Evolutionary conservation across 2,329 filamentous ascomycete species (phyloP).

Genomic region (Fusarium clavum): DNA sequence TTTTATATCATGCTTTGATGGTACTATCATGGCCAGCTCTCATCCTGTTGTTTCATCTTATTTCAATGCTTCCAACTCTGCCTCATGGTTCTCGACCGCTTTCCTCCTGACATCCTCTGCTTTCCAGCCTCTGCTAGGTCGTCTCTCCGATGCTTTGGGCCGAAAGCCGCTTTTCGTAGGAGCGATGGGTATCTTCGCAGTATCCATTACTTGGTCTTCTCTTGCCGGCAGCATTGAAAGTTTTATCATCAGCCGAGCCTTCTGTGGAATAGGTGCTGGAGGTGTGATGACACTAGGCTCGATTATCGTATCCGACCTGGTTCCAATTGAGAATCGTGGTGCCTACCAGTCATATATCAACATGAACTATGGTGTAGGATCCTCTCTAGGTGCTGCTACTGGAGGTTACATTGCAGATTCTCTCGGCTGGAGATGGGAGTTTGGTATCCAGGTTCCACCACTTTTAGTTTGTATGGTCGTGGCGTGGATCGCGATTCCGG

Average conservation of each 20-base stretch:
- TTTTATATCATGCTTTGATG: slow-evolving; percentile 75
- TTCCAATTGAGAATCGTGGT: slow-evolving; percentile 76
- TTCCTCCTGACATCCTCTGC: slow-evolving; percentile 82
- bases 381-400: slow-evolving; percentile 72
- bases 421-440: slow-evolving; percentile 80
- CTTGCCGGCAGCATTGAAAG: slow-evolving; percentile 74
- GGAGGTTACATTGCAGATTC: slow-evolving; percentile 77
- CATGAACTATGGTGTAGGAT: slow-evolving; percentile 69
- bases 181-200: slow-evolving; percentile 70
- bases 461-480: slow-evolving; percentile 60
- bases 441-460: slow-evolving; percentile 69
- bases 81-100: slow-evolving; percentile 84
- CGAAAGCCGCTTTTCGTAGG: slow-evolving; percentile 74
- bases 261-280: slow-evolving; percentile 79
- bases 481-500: slow-evolving; percentile 62
- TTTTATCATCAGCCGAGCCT: slow-evolving; percentile 76
- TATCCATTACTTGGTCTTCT: slow-evolving; percentile 76
- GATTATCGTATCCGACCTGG: slow-evolving; percentile 80
- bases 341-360: slow-evolving; percentile 79
- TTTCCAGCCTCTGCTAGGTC: slow-evolving; percentile 79
- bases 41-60: slow-evolving; percentile 86
- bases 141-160: slow-evolving; percentile 79
- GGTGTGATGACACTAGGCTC: slow-evolving; percentile 75
- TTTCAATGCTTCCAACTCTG: slow-evolving; percentile 80
- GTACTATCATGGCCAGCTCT: slow-evolving; percentile 78